These are phyloP conservation scores for Boletellus emodensis DNA, from an alignment of 768 basidiomycete genomes.

Conservation along the genomic window DNA sequence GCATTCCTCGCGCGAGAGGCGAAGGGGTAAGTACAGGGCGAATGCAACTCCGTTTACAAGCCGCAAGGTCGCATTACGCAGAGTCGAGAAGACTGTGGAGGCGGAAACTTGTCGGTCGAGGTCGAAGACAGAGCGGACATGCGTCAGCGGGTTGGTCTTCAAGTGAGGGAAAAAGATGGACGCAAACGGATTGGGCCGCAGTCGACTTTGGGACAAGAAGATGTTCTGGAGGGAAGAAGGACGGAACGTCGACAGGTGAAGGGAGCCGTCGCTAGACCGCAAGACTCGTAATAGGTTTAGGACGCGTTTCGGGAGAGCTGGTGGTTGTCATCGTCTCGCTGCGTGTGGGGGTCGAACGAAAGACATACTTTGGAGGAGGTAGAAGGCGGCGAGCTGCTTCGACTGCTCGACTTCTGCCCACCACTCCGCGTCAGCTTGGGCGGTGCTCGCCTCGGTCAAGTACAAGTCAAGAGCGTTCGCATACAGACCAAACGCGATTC, in stretches of 20 bases:
- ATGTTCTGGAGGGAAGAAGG: constrained; percentile 46
- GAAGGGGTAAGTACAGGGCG: constrained; percentile 47
- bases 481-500: constrained; percentile 57
- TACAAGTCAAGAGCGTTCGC: constrained; percentile 60
- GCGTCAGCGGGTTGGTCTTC: constrained; percentile 24
- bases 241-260: constrained; percentile 44
- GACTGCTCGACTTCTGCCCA: constrained; percentile 76
- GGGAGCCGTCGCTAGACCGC: constrained; percentile 40
- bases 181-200: constrained; percentile 50
- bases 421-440: constrained; percentile 79
- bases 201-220: constrained; percentile 42
- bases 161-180: constrained; percentile 68
- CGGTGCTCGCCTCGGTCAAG: constrained; percentile 61
- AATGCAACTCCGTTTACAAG: constrained; percentile 13
- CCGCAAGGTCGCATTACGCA: constrained; percentile 7
- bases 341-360: not conserved
- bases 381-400: constrained; percentile 48
- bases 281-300: constrained; percentile 38
- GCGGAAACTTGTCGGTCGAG: constrained; percentile 4
- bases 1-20: constrained; percentile 67
- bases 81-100: constrained; percentile 5
- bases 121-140: constrained; percentile 9
- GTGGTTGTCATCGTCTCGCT: constrained; percentile 1
- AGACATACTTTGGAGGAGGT: constrained; percentile 74
- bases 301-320: constrained; percentile 28